These are phyloP conservation scores for Allomyces macrogynus DNA, from an alignment of 192 early-diverging fungal genomes.

Conservation along the genomic window DNA sequence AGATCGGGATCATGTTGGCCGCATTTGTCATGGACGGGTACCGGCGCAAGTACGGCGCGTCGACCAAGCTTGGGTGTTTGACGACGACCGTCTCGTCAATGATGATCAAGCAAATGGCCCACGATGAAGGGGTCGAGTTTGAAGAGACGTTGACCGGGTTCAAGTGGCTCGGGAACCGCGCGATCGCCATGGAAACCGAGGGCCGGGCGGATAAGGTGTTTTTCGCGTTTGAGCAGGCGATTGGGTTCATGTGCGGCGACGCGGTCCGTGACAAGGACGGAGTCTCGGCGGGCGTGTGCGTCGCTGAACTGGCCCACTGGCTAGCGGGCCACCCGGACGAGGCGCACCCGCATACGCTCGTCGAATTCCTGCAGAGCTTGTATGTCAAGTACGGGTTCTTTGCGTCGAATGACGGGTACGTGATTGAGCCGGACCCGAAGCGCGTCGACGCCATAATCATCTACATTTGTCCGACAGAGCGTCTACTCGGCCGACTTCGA, in stretches of 20 bases:
- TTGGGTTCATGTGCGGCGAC: conserved; percentile 63
- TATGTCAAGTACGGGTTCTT: conserved; percentile 66
- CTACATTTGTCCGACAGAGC: conserved; percentile 46
- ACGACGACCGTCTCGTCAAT: conserved; percentile 75
- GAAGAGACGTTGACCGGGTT: conserved; percentile 87
- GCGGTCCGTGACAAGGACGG: conserved; percentile 85
- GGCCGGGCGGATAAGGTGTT: conserved; percentile 35
- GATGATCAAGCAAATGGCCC: conserved; percentile 55
- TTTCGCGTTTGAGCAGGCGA: conserved; percentile 89
- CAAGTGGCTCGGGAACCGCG: conserved; percentile 84
- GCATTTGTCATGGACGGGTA: conserved; percentile 35
- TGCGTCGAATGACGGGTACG: conserved; percentile 71
- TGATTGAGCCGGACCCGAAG: conserved; percentile 52
- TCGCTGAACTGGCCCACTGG: conserved; percentile 52
- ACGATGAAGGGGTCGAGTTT: conserved; percentile 55
- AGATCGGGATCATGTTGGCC: conserved; percentile 68
- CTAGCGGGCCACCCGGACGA: conserved; percentile 39
- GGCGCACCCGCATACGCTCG: conserved; percentile 33
- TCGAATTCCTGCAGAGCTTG: conserved; percentile 46
- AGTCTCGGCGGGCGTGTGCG: conserved; percentile 54
- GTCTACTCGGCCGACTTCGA: conserved; percentile 4
- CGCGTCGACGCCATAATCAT: conserved; percentile 56
- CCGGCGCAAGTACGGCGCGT: conserved; percentile 3
- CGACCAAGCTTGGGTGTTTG: conserved; percentile 49
- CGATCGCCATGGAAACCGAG: conserved; percentile 37